phyloP scores from a whole-genome alignment of 495 filamentous ascomycete species.

The Annulohypoxylon maeteangense region DNA sequence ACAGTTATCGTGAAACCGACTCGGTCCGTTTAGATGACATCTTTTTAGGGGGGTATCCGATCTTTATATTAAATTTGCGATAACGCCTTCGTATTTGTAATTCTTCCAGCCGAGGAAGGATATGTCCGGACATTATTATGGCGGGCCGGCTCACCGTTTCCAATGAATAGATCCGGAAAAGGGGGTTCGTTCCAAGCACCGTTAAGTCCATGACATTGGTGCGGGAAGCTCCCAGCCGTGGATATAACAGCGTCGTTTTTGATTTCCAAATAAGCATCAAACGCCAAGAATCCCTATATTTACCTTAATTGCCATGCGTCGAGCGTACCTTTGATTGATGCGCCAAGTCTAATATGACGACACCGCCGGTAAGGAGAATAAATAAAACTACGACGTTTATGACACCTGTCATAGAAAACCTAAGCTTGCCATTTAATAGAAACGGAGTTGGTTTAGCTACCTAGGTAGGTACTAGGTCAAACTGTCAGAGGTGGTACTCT shows the following conservation, averaged over 20 bases:
- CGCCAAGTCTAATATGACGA: slow-evolving; percentile 8
- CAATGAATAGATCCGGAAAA: slow-evolving; percentile 13
- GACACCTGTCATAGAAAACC: neutral
- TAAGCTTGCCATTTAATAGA: neutral
- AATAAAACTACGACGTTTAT: neutral
- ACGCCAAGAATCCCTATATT: neutral
- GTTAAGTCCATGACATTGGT: slow-evolving; percentile 8
- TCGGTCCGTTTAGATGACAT: slow-evolving; percentile 40
- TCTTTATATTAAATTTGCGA: slow-evolving; percentile 33
- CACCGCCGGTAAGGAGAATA: neutral
- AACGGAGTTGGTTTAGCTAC: neutral
- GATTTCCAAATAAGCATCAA: neutral
- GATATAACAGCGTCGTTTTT: slow-evolving; percentile 3
- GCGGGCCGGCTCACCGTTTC: slow-evolving; percentile 30
- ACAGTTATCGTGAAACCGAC: slow-evolving; percentile 18
- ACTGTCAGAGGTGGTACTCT: neutral
- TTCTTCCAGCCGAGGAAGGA: slow-evolving; percentile 24
- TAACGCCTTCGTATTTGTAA: slow-evolving; percentile 34
- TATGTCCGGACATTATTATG: slow-evolving; percentile 11
- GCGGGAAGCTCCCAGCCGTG: slow-evolving; percentile 25
- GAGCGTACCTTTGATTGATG: neutral
- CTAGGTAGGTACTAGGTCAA: neutral
- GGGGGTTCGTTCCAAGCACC: neutral
- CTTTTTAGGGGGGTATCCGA: slow-evolving; percentile 23
- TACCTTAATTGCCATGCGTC: neutral